Evolutionary conservation across 495 filamentous ascomycete genomes (phyloP).

Genomic region (Penicillium silybi): DNA sequence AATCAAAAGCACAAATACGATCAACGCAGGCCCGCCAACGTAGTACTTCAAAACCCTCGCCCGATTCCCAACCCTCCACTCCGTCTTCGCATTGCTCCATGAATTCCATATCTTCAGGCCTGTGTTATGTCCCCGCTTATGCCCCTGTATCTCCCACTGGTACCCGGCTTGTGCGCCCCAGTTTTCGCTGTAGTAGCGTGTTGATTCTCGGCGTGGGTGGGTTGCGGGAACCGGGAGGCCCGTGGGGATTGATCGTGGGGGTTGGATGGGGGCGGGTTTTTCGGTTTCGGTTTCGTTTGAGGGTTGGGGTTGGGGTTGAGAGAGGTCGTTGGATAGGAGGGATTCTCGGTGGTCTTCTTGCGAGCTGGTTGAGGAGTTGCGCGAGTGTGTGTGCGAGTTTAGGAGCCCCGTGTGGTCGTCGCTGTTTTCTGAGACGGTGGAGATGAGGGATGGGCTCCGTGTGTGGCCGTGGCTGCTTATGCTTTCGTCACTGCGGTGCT

Average conservation of each 20-base stretch:
- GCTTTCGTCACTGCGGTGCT: neutral
- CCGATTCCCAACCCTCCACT: neutral
- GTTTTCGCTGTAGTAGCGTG: neutral
- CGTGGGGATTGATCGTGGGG: neutral
- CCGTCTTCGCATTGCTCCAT: no score
- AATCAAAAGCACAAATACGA: neutral
- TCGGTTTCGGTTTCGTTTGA: neutral
- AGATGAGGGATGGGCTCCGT: no score
- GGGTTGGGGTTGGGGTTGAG: no score
- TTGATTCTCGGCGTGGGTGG: neutral
- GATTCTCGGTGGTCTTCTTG: no score
- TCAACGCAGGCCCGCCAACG: neutral
- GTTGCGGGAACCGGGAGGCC: neutral
- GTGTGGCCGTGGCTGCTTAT: neutral
- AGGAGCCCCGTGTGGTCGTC: no score
- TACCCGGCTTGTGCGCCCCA: neutral
- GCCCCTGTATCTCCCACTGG: neutral
- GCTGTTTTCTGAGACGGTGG: no score
- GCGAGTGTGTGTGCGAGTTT: no score
- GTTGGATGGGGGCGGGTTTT: neutral
- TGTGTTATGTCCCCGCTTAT: neutral
- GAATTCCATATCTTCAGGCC: neutral
- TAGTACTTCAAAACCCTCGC: neutral
- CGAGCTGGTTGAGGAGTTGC: no score
- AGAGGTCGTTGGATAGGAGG: no score